These are phyloP conservation scores for Neolentinus lepideus DNA, from an alignment of 1,284 basidiomycete species.

Conservation along the genomic window DNA sequence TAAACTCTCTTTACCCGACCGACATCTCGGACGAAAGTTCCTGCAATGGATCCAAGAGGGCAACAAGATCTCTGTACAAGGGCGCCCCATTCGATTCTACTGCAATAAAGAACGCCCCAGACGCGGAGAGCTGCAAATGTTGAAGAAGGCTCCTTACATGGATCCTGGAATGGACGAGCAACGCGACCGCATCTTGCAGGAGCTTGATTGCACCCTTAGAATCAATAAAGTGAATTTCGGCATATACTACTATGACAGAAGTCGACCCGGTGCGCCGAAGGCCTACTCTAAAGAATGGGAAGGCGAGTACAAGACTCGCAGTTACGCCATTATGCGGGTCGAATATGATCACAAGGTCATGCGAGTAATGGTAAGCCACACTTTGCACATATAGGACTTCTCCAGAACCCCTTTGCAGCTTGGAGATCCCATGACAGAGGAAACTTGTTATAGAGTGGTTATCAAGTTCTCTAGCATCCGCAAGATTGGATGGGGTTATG, in stretches of 20 bases:
- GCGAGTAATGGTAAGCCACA: constrained; percentile 41
- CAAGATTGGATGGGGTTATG: constrained; percentile 50
- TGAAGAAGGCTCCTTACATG: constrained; percentile 49
- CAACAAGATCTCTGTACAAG: neutral
- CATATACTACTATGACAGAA: constrained; percentile 34
- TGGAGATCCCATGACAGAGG: constrained; percentile 45
- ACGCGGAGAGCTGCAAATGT: neutral
- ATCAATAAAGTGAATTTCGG: constrained; percentile 60
- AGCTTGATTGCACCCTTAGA: constrained; percentile 39
- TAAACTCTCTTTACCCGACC: constrained; percentile 8
- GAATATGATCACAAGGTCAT: constrained; percentile 56
- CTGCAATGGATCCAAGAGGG: constrained; percentile 8
- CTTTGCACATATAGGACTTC: constrained; percentile 4
- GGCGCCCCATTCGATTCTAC: neutral
- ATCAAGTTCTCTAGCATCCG: constrained; percentile 52
- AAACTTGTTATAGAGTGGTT: constrained; percentile 40
- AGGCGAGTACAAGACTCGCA: constrained; percentile 38
- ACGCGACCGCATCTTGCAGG: constrained; percentile 34
- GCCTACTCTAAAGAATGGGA: constrained; percentile 64
- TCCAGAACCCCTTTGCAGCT: constrained; percentile 28
- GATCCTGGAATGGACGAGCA: constrained; percentile 53
- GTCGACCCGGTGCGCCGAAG: constrained; percentile 28
- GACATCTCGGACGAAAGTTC: constrained; percentile 4
- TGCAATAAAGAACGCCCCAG: neutral
- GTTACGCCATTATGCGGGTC: constrained; percentile 38